These are phyloP conservation scores for Pilaira anomala DNA, from an alignment of 192 early-diverging fungal genomes.

Conservation along the genomic window DNA sequence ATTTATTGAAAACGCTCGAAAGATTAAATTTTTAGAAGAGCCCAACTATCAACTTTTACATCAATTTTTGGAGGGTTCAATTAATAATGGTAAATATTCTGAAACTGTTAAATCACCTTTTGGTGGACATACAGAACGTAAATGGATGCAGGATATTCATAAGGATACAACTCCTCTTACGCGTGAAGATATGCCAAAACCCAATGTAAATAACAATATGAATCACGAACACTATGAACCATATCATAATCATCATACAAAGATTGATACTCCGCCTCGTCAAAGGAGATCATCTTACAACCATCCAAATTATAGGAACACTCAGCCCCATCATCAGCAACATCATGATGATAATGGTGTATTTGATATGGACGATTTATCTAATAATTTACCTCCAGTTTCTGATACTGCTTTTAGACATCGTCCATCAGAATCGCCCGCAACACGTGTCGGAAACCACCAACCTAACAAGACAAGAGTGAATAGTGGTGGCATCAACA, in stretches of 20 bases:
- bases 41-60: slow-evolving; percentile 78
- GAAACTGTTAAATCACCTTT: slow-evolving; percentile 10
- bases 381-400: background rate
- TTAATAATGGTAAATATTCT: slow-evolving; percentile 17
- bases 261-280: background rate
- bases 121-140: slow-evolving; percentile 11
- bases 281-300: slow-evolving; percentile 1
- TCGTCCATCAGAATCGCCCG: background rate
- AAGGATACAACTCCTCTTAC: background rate
- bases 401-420: background rate
- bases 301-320: background rate
- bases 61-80: slow-evolving; percentile 24
- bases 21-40: slow-evolving; percentile 70
- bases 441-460: too few species aligned
- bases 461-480: too few species aligned
- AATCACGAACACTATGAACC: background rate
- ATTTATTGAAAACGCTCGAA: slow-evolving; percentile 67
- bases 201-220: background rate
- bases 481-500: background rate
- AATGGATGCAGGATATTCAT: slow-evolving; percentile 8
- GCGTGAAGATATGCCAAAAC: background rate
- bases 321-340: background rate
- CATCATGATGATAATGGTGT: background rate
- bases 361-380: background rate
- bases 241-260: background rate